phyloP scores from a whole-genome alignment of 148 eudicot genomes.

The Rhododendron mucronatum region DNA sequence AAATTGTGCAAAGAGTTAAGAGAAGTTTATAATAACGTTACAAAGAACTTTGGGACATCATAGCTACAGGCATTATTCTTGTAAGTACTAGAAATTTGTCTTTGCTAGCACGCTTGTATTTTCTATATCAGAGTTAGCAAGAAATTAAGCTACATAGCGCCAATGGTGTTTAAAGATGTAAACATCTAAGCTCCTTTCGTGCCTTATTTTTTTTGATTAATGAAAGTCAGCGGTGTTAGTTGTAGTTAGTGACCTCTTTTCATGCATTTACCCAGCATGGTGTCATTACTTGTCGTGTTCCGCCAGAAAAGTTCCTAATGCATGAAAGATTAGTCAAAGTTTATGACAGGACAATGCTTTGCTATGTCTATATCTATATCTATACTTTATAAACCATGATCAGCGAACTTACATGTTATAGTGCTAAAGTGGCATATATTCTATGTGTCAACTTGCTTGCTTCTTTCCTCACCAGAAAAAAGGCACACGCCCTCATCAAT shows the following conservation, averaged over 20 bases:
- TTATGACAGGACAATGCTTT: background rate
- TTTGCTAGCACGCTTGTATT: background rate
- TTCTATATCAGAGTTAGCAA: background rate
- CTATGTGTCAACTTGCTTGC: background rate
- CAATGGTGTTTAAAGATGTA: background rate
- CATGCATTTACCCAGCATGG: background rate
- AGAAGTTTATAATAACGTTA: too few species aligned
- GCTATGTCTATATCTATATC: background rate
- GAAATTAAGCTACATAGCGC: background rate
- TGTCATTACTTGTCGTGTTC: background rate
- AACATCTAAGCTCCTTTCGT: background rate
- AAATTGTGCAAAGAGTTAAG: too few species aligned
- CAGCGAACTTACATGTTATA: background rate
- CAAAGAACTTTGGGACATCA: too few species aligned
- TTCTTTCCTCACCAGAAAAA: background rate
- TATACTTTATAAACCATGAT: background rate
- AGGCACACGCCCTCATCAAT: background rate
- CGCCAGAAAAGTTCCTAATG: background rate
- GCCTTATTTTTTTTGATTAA: background rate
- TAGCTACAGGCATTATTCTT: background rate
- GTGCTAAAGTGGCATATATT: slow-evolving; percentile 2
- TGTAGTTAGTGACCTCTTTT: background rate
- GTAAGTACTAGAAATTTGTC: background rate
- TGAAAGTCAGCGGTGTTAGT: background rate
- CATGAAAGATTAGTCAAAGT: background rate